Percentiles rank a stretch among this genome's conserved stretches.
Conservation (phyloP, 139 green algal genomes). For the Chlamydomonas sphaeroides region DNA sequence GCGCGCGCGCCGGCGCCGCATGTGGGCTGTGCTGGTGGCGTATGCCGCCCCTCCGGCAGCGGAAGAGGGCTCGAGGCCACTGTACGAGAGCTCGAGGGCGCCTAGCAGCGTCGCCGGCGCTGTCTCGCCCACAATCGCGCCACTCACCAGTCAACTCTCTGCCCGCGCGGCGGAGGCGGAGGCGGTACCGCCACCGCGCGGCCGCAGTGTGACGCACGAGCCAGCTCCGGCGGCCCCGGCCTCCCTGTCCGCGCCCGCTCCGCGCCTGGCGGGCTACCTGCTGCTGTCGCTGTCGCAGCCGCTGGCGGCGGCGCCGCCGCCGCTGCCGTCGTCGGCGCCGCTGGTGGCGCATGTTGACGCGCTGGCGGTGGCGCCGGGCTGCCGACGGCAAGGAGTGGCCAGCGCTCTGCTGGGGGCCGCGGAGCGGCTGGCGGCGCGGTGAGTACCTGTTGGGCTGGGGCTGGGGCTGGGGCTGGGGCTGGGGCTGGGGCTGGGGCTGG, state of each 20-base stretch:
- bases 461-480: too few species aligned
- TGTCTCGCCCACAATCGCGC: too few species aligned
- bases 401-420: constrained; percentile 30
- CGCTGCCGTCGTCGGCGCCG: constrained; percentile 18
- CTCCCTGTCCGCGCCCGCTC: background rate
- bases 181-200: too few species aligned
- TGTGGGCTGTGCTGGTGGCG: constrained; percentile 15
- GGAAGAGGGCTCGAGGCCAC: background rate
- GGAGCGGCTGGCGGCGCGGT: constrained; percentile 32
- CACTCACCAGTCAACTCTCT: too few species aligned
- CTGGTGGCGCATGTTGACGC: constrained; percentile 28
- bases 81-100: background rate
- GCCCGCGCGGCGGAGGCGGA: too few species aligned
- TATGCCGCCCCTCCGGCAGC: background rate
- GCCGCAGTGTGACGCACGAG: too few species aligned
- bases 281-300: constrained; percentile 46
- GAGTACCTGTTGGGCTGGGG: background rate
- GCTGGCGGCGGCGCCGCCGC: constrained; percentile 41
- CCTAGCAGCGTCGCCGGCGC: background rate
- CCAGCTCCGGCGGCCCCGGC: too few species aligned
- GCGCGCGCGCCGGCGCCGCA: background rate
- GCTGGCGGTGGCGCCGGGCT: constrained; percentile 13
- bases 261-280: constrained; percentile 26
- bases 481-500: background rate
- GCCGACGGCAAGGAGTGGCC: constrained; percentile 20